A percentile compares a stretch with the other conserved stretches of the same genome.
phyloP scores from a whole-genome alignment of 345 rosid genomes.

The Passiflora organensis region DNA sequence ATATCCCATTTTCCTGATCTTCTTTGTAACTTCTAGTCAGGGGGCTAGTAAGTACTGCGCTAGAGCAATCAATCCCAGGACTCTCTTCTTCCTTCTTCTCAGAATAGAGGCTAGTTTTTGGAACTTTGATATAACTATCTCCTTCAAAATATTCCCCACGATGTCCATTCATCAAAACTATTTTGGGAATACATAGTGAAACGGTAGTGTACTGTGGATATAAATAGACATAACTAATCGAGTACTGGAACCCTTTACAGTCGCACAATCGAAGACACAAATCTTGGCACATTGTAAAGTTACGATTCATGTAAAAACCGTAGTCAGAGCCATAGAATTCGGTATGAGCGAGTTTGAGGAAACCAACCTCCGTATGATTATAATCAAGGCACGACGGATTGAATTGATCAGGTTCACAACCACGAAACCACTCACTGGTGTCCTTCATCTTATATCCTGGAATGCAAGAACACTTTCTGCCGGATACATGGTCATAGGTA shows the following conservation, averaged over 20 bases:
- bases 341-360: neutral
- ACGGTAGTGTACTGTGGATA: too few species aligned
- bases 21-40: neutral
- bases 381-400: too few species aligned
- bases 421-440: neutral
- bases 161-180: too few species aligned
- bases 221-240: too few species aligned
- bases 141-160: too few species aligned
- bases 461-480: constrained; percentile 8
- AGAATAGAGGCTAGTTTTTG: neutral
- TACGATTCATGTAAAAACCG: neutral
- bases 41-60: neutral
- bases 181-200: constrained; percentile 1
- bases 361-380: too few species aligned
- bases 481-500: too few species aligned
- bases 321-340: constrained; percentile 13
- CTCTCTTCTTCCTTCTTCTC: neutral
- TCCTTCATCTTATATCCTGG: constrained; percentile 4
- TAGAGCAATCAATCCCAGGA: neutral
- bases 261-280: neutral
- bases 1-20: neutral
- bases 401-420: too few species aligned
- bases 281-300: neutral
- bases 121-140: too few species aligned
- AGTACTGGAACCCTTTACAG: constrained; percentile 10